Base-by-base conservation (phyloP, 495 filamentous ascomycete species). In the Delitschia confertaspora region DNA sequence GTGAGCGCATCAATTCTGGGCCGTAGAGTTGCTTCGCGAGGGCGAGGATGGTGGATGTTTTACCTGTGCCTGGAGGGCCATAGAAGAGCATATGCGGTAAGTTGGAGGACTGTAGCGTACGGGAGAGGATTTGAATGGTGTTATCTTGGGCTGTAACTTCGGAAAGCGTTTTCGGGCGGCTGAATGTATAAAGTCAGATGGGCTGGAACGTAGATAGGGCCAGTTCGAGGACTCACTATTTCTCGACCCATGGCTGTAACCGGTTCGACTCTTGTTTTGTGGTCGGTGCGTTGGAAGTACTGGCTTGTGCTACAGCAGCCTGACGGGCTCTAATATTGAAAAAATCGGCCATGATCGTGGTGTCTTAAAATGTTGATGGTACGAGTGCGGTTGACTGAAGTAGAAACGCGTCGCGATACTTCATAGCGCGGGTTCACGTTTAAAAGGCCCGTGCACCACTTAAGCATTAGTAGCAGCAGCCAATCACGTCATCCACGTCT, bases 71-170 rank as follows among this genome's bases (percentile, higher is more conserved):
- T 0, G 91, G 91, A 0, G 91, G 93, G 5, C 93, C 93, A 58
- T 99, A 99, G 71, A 96, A 96, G 60, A 99, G 85, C 87, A 99
- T 95, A 64, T 99, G 93, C 16, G 91, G 91, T 34, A 99, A 82
- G 60, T 98, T 98, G 34, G 87, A 82, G 60, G 89, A 83, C 75
- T 95, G 89, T 13, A 99, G 71, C 18, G 86, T 95, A 55, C 89
- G 79, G 59, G 85, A 80, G 20, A 99, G 80, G 49, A 96, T 81
- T 42, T 82, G 85, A 41, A 93, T 85, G 14, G 93, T 95, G 66
- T 99, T 91, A 60, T 96, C 89, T 77, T 99, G 91, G 2, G 91
- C 91, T 21, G 91, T 85, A 38, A 99, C 87, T 77, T 99, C 91
- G 57, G 77, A 82, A 32, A 99, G 73, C 17, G 78, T 86, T 66